Evolutionary conservation across 352 stramenopile genomes (phyloP).

Genomic region (Globisporangium spinosum): DNA sequence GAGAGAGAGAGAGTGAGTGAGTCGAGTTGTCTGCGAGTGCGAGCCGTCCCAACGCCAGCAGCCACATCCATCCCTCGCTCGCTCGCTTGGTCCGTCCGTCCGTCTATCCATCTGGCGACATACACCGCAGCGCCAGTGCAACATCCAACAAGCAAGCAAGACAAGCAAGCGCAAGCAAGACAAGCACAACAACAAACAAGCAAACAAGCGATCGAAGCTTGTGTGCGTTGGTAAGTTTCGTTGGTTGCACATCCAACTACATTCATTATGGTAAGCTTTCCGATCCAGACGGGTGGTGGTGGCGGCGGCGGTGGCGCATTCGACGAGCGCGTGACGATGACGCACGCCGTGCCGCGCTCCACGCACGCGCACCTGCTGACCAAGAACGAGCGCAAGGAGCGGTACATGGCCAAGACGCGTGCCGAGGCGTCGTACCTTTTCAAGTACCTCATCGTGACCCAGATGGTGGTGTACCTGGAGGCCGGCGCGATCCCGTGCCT

Average conservation of each 20-base stretch:
- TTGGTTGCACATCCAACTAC: neutral
- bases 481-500: conserved; percentile 78
- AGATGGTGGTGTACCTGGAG: conserved; percentile 82
- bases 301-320: conserved; percentile 1
- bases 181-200: neutral
- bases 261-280: conserved; percentile 30
- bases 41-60: neutral
- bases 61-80: neutral
- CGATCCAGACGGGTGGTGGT: conserved; percentile 7
- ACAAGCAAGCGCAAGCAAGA: neutral
- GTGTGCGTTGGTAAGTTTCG: neutral
- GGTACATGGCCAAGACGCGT: conserved; percentile 71
- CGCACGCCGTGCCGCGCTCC: conserved; percentile 1
- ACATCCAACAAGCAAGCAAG: conserved; percentile 1
- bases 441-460: conserved; percentile 84
- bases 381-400: conserved; percentile 57
- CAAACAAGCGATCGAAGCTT: conserved; percentile 7
- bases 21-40: neutral
- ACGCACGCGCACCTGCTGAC: conserved; percentile 21
- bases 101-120: neutral
- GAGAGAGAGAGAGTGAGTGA: neutral
- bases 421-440: conserved; percentile 77
- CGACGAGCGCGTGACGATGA: neutral
- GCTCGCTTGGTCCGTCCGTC: neutral
- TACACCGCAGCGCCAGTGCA: neutral